A percentile compares a stretch with the other conserved stretches of the same genome.
These are phyloP conservation scores for Xylariaceae sp. DNA, from an alignment of 2,329 filamentous ascomycete genomes.

Conservation along the genomic window DNA sequence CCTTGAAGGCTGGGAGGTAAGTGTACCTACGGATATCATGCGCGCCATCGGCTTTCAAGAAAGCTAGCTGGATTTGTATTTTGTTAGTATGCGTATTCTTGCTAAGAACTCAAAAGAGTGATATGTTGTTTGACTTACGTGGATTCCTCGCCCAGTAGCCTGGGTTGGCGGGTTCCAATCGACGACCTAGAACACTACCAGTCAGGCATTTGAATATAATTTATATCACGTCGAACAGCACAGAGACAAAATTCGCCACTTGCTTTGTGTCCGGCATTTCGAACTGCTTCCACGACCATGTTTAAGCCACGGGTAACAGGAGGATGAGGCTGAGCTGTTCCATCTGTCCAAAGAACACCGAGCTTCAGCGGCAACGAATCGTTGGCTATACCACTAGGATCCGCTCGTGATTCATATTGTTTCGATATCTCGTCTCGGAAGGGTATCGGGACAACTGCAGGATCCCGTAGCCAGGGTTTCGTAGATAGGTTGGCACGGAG, in stretches of 20 bases:
- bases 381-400: conserved; percentile 3
- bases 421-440: conserved; percentile 51
- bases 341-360: conserved; percentile 50
- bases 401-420: conserved; percentile 7
- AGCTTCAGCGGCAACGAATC: conserved; percentile 42
- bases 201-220: not conserved
- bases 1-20: too few relatives aligned
- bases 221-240: not conserved
- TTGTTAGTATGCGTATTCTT: not conserved
- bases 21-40: conserved; percentile 37
- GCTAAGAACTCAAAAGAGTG: not conserved
- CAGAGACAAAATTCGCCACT: not conserved
- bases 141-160: conserved; percentile 33
- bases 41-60: conserved; percentile 32
- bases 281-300: conserved; percentile 45
- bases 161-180: conserved; percentile 56
- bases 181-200: conserved; percentile 29
- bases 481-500: conserved; percentile 38
- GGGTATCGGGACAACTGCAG: conserved; percentile 60
- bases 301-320: conserved; percentile 53
- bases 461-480: conserved; percentile 64
- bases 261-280: conserved; percentile 52
- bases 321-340: conserved; percentile 47
- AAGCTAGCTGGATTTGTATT: conserved; percentile 18
- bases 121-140: conserved; percentile 28